A percentile compares a stretch with the other conserved stretches of the same genome.
Evolutionary conservation across 345 rosid species (phyloP).

Genomic region (Salix koriyanagi): DNA sequence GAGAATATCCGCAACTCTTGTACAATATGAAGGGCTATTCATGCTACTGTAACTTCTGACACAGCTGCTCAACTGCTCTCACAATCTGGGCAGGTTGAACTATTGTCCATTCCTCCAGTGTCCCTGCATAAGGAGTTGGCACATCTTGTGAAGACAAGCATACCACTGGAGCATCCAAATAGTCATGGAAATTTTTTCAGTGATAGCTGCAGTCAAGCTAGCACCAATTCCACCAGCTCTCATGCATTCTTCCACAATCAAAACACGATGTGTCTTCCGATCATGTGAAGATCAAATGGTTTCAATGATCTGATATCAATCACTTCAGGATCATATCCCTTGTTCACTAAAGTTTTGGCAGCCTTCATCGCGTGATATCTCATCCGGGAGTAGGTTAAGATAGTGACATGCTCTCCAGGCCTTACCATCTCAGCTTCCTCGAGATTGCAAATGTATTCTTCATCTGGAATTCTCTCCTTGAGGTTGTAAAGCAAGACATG

Average conservation of each 20-base stretch:
- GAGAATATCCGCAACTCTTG: not conserved
- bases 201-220: slow-evolving; percentile 83
- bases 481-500: slow-evolving; percentile 97
- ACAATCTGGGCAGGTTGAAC: slow-evolving; percentile 96
- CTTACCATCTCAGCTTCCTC: slow-evolving; percentile 99
- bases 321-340: slow-evolving; percentile 92
- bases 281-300: slow-evolving; percentile 81
- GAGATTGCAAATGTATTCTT: slow-evolving; percentile 77
- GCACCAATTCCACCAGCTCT: slow-evolving; percentile 96
- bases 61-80: slow-evolving; percentile 86
- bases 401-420: slow-evolving; percentile 85
- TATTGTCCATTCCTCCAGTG: slow-evolving; percentile 85
- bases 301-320: slow-evolving; percentile 90
- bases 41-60: slow-evolving; percentile 44
- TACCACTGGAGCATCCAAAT: slow-evolving; percentile 85
- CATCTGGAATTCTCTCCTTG: slow-evolving; percentile 90
- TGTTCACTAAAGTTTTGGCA: slow-evolving; percentile 83
- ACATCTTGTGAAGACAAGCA: slow-evolving; percentile 97
- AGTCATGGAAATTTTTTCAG: slow-evolving; percentile 85
- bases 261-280: slow-evolving; percentile 83
- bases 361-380: slow-evolving; percentile 98
- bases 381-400: slow-evolving; percentile 89
- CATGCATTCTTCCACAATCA: slow-evolving; percentile 98
- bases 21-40: slow-evolving; percentile 1
- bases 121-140: slow-evolving; percentile 87